phyloP scores from a whole-genome alignment of 306 rosid genomes.

The Cucurbita ficifolia region DNA sequence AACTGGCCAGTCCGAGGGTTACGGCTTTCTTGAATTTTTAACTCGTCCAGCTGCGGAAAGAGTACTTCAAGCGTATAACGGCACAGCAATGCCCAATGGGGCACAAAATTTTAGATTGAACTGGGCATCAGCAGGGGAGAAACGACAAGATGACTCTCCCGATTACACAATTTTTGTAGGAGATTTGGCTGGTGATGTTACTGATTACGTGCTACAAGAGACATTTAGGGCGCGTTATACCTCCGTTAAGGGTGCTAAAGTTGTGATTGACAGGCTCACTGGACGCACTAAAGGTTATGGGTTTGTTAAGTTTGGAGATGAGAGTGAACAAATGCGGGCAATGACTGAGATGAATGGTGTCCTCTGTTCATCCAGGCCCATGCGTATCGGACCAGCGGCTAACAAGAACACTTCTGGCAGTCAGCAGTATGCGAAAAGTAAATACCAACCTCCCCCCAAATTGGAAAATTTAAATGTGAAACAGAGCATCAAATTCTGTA shows the following conservation, averaged over 20 bases:
- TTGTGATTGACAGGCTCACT: conserved; percentile 49
- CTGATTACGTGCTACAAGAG: conserved; percentile 47
- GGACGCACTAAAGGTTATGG: conserved; percentile 64
- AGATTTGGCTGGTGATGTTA: conserved; percentile 57
- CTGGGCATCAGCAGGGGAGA: conserved; percentile 64
- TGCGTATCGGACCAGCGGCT: conserved; percentile 56
- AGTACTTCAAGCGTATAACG: conserved; percentile 31
- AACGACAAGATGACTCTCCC: conserved; percentile 52
- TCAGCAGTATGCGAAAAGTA: conserved; percentile 43
- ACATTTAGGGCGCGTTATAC: conserved; percentile 28
- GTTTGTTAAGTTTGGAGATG: conserved; percentile 50
- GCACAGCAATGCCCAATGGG: conserved; percentile 34
- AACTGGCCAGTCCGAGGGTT: conserved; percentile 39
- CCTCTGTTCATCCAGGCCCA: conserved; percentile 47
- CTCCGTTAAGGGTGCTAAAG: conserved; percentile 54
- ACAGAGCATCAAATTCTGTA: neutral
- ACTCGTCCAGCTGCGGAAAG: conserved; percentile 33
- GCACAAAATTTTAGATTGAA: conserved; percentile 49
- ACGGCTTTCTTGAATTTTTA: conserved; percentile 46
- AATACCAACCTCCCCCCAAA: neutral
- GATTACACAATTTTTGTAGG: conserved; percentile 48
- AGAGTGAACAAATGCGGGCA: conserved; percentile 39
- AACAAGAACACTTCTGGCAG: conserved; percentile 34
- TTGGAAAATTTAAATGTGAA: neutral
- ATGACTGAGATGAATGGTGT: conserved; percentile 58